phyloP scores from a whole-genome alignment of 306 rosid species.

The Vicia faba region DNA sequence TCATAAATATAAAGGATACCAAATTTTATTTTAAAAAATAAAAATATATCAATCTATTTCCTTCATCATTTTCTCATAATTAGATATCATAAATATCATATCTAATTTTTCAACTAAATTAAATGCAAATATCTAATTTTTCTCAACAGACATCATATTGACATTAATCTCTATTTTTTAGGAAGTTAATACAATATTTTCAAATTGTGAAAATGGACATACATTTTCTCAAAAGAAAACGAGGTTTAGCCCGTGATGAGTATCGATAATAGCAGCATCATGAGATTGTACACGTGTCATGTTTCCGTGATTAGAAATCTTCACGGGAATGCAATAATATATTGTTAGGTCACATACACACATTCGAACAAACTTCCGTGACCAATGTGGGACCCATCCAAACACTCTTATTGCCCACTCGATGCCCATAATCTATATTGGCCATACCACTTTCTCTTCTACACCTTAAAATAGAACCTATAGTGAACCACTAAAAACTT shows the following conservation, averaged over 20 bases:
- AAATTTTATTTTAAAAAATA: too few species aligned
- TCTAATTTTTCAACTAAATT: too few species aligned
- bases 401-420: constrained; percentile 4
- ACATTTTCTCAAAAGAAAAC: background rate
- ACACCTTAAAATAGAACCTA: constrained; percentile 11
- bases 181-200: too few species aligned
- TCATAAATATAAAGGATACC: too few species aligned
- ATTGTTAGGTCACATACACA: constrained; percentile 2
- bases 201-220: background rate
- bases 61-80: too few species aligned
- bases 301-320: constrained; percentile 19
- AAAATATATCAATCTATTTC: too few species aligned
- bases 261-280: constrained; percentile 24
- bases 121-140: too few species aligned
- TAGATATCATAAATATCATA: too few species aligned
- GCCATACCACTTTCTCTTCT: constrained; percentile 32
- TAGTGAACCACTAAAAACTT: constrained; percentile 27
- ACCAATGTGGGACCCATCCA: constrained; percentile 43
- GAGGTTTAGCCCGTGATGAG: constrained; percentile 39
- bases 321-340: constrained; percentile 37
- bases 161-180: too few species aligned
- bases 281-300: constrained; percentile 12
- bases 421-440: constrained; percentile 3
- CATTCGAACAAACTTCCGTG: constrained; percentile 42
- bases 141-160: too few species aligned